These are phyloP conservation scores for Talinum fruticosum DNA, from an alignment of 148 eudicot genomes.

Conservation along the genomic window DNA sequence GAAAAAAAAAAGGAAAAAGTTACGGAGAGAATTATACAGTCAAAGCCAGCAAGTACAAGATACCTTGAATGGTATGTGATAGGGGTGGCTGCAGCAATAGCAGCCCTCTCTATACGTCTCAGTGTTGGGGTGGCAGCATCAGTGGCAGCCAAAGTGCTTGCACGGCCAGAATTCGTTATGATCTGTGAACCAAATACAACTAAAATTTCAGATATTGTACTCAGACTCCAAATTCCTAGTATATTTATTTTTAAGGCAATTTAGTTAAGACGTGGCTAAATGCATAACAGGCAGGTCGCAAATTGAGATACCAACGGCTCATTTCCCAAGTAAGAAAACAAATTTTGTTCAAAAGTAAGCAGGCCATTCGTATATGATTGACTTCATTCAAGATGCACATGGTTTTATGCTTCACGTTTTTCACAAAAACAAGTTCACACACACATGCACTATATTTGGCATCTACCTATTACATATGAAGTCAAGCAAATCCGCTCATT, in stretches of 20 bases:
- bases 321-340: not conserved
- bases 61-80: conserved; percentile 88
- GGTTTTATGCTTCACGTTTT: not conserved
- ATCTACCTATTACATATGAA: not conserved
- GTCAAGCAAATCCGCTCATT: not conserved
- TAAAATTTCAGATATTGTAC: not conserved
- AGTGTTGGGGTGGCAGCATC: conserved; percentile 97
- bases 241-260: not conserved
- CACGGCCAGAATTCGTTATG: conserved; percentile 94
- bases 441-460: not conserved
- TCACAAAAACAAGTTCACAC: not conserved
- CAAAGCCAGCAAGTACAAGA: conserved; percentile 11
- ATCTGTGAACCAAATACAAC: conserved; percentile 38
- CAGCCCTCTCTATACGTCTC: conserved; percentile 95
- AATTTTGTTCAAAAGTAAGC: not conserved
- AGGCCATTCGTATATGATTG: not conserved
- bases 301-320: not conserved
- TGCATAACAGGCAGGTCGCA: not conserved
- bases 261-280: not conserved
- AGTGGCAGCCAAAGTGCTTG: conserved; percentile 87
- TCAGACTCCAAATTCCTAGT: not conserved
- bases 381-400: not conserved
- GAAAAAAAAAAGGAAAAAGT: not conserved
- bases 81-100: conserved; percentile 96
- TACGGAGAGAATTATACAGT: not conserved